Conservation (phyloP, 129 eudicot species). For the Arctium minus region DNA sequence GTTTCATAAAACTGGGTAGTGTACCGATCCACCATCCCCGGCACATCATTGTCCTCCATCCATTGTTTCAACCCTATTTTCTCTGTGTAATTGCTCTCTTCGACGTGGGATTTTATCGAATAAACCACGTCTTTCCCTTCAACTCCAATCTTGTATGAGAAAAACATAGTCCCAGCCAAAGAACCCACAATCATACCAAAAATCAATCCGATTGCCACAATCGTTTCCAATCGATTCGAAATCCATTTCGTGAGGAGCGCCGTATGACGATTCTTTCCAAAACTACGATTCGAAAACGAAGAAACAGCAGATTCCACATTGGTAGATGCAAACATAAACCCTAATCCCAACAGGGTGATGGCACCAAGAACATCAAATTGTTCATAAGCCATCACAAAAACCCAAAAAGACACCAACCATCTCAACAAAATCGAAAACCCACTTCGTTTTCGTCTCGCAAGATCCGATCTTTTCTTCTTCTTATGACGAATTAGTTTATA, state of each 20-base stretch:
- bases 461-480: conserved; percentile 20
- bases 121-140: conserved; percentile 89
- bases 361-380: conserved; percentile 64
- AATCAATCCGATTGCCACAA: conserved; percentile 87
- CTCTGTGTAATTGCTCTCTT: conserved; percentile 80
- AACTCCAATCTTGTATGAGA: conserved; percentile 80
- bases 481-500: conserved; percentile 30
- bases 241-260: conserved; percentile 72
- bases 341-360: conserved; percentile 48
- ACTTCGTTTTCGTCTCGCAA: conserved; percentile 37
- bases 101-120: conserved; percentile 71
- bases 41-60: conserved; percentile 93
- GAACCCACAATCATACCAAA: conserved; percentile 72
- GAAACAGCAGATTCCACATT: conserved; percentile 62
- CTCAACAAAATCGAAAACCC: conserved; percentile 64
- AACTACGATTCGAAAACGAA: conserved; percentile 56
- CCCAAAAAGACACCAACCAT: conserved; percentile 86
- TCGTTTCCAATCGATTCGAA: conserved; percentile 56
- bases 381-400: conserved; percentile 85
- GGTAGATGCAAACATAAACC: conserved; percentile 65
- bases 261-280: conserved; percentile 29
- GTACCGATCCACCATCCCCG: conserved; percentile 81
- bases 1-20: conserved; percentile 69
- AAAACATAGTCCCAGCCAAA: conserved; percentile 56
- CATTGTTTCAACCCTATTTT: conserved; percentile 76